Base-by-base conservation (phyloP, 2,329 filamentous ascomycete species). In the Hymenoscyphus fraxineus region DNA sequence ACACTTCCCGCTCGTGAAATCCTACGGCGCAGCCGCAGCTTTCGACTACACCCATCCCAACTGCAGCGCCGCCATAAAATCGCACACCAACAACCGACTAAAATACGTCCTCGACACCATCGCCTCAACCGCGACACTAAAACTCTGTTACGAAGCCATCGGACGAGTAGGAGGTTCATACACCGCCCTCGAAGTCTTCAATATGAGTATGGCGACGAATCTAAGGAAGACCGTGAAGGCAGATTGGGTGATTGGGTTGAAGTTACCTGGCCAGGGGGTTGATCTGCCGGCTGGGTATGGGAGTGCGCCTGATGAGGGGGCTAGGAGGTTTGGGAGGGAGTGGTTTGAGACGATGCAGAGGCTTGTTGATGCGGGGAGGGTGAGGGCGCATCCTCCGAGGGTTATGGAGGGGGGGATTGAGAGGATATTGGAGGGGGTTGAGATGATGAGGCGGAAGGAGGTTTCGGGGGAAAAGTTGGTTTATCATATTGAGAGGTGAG, bases 131-230 rank as follows among this genome's bases (percentile, higher is more conserved):
- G 15, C 68, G 27, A 74, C 74, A 2, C 75, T 74, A 44, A 59
- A 65, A 6, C 58, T 76, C 12, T 80, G 78, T 69, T 78, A 77
- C 63, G 71, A 58, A 3, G 73, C 75, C 3, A 73, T 79, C 19
- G 75, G 77, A 6, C 68, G 70, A 7, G 67, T 55, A 12, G 76
- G 76, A 13, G 75, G 65, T 19, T 63, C 63, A 54, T 77, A 66
- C 44, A 65, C 59, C 7, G 47, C 39, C 15, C 55, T 66, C 6
- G 63, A 66, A 19, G 32, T 57, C 15, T 59, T 64, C 59, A n/a
- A 41, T 15, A 6, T 12, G 32, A n/a, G 9, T 1, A 51, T 51
- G 44, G 22, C 16, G 68, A 12, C 69, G 2, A 31, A 39, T 1
- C 9, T 12, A 6, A n/a, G 40, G 16, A 31, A 38, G 15, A 35